Conservation (phyloP, 1,284 basidiomycete genomes). For the Rhodotorula sp. region DNA sequence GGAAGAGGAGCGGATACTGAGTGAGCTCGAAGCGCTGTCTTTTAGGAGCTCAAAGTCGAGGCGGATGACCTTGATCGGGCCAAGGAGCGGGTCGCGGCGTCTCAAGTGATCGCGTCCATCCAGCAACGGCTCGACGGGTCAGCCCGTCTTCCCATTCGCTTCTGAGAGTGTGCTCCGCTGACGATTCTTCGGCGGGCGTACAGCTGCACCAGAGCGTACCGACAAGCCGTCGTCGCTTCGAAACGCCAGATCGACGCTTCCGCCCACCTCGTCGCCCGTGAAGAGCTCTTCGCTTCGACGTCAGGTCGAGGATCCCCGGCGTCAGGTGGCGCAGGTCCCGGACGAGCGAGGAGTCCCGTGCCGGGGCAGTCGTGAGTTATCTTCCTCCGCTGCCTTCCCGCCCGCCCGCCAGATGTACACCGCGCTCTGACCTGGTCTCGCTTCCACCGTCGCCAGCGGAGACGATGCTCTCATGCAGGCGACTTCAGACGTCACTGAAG, state of each 20-base stretch:
- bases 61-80: slow-evolving; percentile 36
- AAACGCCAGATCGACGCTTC: slow-evolving; percentile 27
- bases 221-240: slow-evolving; percentile 35
- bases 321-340: neutral
- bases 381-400: neutral
- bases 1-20: no score
- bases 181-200: no score
- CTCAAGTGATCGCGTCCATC: slow-evolving; percentile 16
- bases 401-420: no score
- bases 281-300: slow-evolving; percentile 13
- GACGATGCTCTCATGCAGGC: slow-evolving; percentile 85
- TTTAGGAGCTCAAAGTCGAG: slow-evolving; percentile 38
- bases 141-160: neutral
- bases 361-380: slow-evolving; percentile 10
- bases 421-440: neutral
- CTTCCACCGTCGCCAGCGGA: slow-evolving; percentile 49
- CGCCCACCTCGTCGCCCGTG: slow-evolving; percentile 21
- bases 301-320: neutral
- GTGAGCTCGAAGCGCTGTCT: no score
- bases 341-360: neutral
- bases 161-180: neutral
- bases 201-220: slow-evolving; percentile 34
- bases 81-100: slow-evolving; percentile 18
- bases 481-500: slow-evolving; percentile 80
- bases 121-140: slow-evolving; percentile 25